Evolutionary conservation across 2,329 filamentous ascomycete genomes (phyloP).

Genomic region (Fusarium sp.): DNA sequence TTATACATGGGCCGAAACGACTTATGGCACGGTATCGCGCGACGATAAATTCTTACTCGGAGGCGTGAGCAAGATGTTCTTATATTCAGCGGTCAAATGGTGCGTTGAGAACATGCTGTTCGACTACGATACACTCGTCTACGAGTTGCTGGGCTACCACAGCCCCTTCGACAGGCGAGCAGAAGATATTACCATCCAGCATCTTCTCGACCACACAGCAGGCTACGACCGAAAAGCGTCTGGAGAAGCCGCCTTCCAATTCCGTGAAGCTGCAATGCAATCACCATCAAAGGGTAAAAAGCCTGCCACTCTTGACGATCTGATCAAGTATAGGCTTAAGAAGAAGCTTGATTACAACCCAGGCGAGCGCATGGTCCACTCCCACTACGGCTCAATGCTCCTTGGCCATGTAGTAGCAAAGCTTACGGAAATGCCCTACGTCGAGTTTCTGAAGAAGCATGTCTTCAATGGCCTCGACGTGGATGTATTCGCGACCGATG

Average conservation of each 20-base stretch:
- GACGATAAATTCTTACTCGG: conserved; percentile 32
- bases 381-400: conserved; percentile 32
- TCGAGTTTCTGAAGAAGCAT: conserved; percentile 29
- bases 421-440: conserved; percentile 24
- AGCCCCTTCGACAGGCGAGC: conserved; percentile 14
- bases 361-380: conserved; percentile 21
- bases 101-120: background rate
- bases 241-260: conserved; percentile 24
- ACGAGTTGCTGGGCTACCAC: conserved; percentile 24
- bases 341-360: conserved; percentile 22
- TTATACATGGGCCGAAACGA: conserved; percentile 36
- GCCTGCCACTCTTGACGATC: conserved; percentile 29
- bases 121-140: conserved; percentile 16
- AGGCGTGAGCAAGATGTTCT: conserved; percentile 35
- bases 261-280: conserved; percentile 18
- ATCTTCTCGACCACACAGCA: conserved; percentile 29
- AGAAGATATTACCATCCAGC: conserved; percentile 22
- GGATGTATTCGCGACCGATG: conserved; percentile 14
- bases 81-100: conserved; percentile 23
- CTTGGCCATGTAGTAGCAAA: conserved; percentile 32
- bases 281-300: conserved; percentile 9
- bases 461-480: conserved; percentile 27
- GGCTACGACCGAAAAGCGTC: conserved; percentile 15
- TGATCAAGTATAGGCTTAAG: conserved; percentile 32
- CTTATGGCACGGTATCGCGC: conserved; percentile 19